Conservation (phyloP, 805 yeast genomes). For the Ascoidea tarda region DNA sequence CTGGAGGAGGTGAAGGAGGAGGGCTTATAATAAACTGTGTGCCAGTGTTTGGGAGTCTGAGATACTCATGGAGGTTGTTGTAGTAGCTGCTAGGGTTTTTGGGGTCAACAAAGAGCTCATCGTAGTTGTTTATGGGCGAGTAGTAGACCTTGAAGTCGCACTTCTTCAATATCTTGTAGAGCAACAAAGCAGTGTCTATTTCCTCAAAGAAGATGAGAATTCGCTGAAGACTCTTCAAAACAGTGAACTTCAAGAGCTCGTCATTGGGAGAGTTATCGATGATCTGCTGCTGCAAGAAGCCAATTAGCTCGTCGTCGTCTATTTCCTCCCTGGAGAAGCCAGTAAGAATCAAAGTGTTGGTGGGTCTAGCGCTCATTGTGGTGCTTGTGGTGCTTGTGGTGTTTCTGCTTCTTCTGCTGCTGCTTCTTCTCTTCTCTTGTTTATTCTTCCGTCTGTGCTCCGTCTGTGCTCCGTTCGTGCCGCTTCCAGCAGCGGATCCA, state of each 20-base stretch:
- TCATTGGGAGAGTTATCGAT: slow-evolving; percentile 8
- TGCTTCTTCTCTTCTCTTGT: neutral
- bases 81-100: slow-evolving; percentile 4
- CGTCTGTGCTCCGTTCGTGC: neutral
- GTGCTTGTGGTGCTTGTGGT: too few relatives aligned
- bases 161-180: slow-evolving; percentile 5
- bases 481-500: too few relatives aligned
- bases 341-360: slow-evolving; percentile 17
- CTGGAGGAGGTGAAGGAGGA: slow-evolving; percentile 12
- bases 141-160: slow-evolving; percentile 9
- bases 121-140: slow-evolving; percentile 5
- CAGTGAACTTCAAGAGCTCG: slow-evolving; percentile 15
- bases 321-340: slow-evolving; percentile 11
- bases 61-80: slow-evolving; percentile 8
- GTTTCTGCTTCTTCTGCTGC: too few relatives aligned
- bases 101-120: slow-evolving; percentile 6
- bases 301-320: slow-evolving; percentile 10
- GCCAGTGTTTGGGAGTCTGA: slow-evolving; percentile 8
- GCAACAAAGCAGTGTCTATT: slow-evolving; percentile 1
- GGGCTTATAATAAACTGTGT: slow-evolving; percentile 10
- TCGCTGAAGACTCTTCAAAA: slow-evolving; percentile 15
- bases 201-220: slow-evolving; percentile 15
- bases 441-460: neutral
- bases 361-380: slow-evolving; percentile 4
- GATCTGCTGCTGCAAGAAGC: slow-evolving; percentile 14